A percentile compares a stretch with the other conserved stretches of the same genome.
Conservation (phyloP, 1,284 basidiomycete genomes). For the Thecaphora thlaspeos region DNA sequence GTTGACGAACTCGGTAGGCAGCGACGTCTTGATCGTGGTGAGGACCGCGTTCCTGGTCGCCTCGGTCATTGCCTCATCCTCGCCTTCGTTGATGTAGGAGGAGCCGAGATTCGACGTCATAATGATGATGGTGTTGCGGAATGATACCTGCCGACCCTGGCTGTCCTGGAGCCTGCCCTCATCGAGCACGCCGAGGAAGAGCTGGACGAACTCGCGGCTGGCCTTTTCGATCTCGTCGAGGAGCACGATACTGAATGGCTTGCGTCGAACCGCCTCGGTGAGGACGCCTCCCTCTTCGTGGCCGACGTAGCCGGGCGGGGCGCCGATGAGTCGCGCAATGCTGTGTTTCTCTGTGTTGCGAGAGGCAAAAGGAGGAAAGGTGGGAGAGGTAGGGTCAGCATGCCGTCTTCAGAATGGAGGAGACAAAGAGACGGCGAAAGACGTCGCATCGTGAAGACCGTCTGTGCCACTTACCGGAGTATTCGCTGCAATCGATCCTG, state of each 20-base stretch:
- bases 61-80: slow-evolving; percentile 60
- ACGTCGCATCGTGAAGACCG: too few relatives aligned
- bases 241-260: slow-evolving; percentile 56
- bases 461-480: too few relatives aligned
- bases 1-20: slow-evolving; percentile 66
- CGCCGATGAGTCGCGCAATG: slow-evolving; percentile 62
- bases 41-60: slow-evolving; percentile 60
- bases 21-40: slow-evolving; percentile 61
- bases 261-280: slow-evolving; percentile 60
- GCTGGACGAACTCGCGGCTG: slow-evolving; percentile 86
- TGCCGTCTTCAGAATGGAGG: too few relatives aligned
- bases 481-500: slow-evolving; percentile 63
- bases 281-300: slow-evolving; percentile 78
- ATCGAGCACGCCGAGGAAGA: slow-evolving; percentile 84
- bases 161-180: slow-evolving; percentile 75
- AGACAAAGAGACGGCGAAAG: too few relatives aligned
- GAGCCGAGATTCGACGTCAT: slow-evolving; percentile 65
- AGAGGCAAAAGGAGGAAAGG: too few relatives aligned
- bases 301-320: slow-evolving; percentile 76
- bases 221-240: slow-evolving; percentile 65
- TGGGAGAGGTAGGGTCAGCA: too few relatives aligned
- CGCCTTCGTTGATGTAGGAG: slow-evolving; percentile 62
- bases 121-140: slow-evolving; percentile 57
- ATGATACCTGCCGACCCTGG: slow-evolving; percentile 54
- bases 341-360: slow-evolving; percentile 65